Conservation (phyloP, 2,329 filamentous ascomycete species). For the Aspergillus fumigatus region DNA sequence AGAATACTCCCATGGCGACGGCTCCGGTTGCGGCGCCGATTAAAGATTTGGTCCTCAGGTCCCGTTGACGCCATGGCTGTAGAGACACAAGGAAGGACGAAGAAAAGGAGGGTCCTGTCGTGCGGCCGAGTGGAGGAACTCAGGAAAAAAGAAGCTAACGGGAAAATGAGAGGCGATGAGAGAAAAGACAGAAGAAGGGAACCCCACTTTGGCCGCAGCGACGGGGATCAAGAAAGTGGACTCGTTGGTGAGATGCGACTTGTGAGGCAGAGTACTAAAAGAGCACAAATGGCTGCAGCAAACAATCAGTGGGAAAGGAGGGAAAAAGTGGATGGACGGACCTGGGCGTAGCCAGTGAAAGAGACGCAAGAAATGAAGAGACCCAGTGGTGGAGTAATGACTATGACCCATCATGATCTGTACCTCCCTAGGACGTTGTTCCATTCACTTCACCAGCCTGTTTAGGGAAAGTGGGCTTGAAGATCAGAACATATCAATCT, state of each 20-base stretch:
- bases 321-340: not conserved
- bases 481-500: not conserved
- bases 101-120: not conserved
- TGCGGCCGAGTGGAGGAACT: not conserved
- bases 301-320: not conserved
- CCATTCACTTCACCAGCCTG: not conserved
- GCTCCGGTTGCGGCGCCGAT: conserved; percentile 11
- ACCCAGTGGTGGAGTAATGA: not conserved
- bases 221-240: not conserved
- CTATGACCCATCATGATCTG: too few species aligned
- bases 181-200: not conserved
- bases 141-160: not conserved
- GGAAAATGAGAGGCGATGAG: not conserved
- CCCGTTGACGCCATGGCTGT: conserved; percentile 5
- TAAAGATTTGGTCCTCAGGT: not conserved
- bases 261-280: not conserved
- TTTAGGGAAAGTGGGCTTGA: not conserved
- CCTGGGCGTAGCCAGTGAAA: not conserved
- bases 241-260: not conserved
- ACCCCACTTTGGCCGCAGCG: not conserved
- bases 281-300: not conserved
- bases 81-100: not conserved
- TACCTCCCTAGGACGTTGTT: not conserved
- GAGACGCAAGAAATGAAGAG: not conserved
- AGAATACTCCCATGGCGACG: conserved; percentile 1